These are phyloP conservation scores for Mucor plumbeus DNA, from an alignment of 371 early-diverging fungal genomes.

Conservation along the genomic window DNA sequence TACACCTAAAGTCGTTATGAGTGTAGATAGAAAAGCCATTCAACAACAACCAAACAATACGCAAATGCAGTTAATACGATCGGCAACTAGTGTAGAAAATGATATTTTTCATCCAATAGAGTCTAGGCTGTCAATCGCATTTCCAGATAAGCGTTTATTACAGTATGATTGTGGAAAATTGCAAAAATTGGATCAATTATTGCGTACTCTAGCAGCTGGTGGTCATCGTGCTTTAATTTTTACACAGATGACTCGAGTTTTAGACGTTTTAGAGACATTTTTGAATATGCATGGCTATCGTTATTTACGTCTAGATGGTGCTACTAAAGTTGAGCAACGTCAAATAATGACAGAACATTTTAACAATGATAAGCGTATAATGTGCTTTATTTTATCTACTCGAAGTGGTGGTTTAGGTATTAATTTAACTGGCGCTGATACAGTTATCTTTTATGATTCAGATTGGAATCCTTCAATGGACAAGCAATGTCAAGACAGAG, in stretches of 20 bases:
- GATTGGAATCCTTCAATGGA: constrained; percentile 97
- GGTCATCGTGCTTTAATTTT: constrained; percentile 93
- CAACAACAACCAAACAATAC: background rate
- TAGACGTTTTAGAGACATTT: constrained; percentile 97
- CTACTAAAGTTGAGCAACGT: constrained; percentile 84
- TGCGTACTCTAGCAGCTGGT: constrained; percentile 74
- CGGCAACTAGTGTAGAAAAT: constrained; percentile 25
- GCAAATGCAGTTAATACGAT: background rate
- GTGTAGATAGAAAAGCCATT: background rate
- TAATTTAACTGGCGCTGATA: constrained; percentile 95
- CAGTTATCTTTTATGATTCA: constrained; percentile 94
- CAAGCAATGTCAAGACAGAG: constrained; percentile 77
- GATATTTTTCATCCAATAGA: constrained; percentile 63
- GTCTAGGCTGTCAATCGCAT: constrained; percentile 72
- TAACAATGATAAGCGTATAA: constrained; percentile 80
- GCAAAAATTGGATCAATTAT: constrained; percentile 80
- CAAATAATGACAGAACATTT: constrained; percentile 88
- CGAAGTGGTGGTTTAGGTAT: constrained; percentile 97
- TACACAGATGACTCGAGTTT: constrained; percentile 98
- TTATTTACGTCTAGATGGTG: constrained; percentile 89
- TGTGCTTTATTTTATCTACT: constrained; percentile 91
- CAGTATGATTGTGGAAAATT: constrained; percentile 92
- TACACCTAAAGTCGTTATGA: constrained; percentile 57
- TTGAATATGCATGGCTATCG: constrained; percentile 85
- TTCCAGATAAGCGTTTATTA: constrained; percentile 84